Evolutionary conservation across 495 filamentous ascomycete genomes (phyloP).

Genomic region (Neurospora terricola): DNA sequence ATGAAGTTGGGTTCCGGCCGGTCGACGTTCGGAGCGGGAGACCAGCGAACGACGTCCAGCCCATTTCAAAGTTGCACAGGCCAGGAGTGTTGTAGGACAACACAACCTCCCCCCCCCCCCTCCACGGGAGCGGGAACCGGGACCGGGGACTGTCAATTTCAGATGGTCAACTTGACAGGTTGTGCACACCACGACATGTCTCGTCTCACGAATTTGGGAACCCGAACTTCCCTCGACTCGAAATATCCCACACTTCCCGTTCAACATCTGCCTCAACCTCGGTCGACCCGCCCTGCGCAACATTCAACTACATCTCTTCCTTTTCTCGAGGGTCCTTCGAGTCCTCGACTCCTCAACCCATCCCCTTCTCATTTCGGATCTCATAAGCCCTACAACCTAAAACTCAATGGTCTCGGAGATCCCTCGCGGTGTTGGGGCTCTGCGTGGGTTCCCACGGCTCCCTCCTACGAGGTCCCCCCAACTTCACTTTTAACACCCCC

Average conservation of each 20-base stretch:
- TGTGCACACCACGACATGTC: not conserved
- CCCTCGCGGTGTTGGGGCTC: not conserved
- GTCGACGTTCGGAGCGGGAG: not conserved
- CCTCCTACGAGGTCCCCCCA: not conserved
- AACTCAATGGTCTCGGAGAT: not conserved
- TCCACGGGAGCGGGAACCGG: not conserved
- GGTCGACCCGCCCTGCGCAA: not conserved
- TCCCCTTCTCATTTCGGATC: not conserved
- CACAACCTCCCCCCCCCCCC: not conserved
- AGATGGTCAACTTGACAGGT: not conserved
- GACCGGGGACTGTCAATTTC: not conserved
- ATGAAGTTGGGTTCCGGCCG: too few relatives aligned
- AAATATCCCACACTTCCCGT: not conserved
- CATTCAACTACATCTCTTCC: not conserved
- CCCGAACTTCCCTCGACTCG: not conserved
- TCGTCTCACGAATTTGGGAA: not conserved
- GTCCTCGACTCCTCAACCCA: not conserved
- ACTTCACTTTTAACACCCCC: not conserved
- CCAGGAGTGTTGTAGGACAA: not conserved
- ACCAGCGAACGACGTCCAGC: not conserved
- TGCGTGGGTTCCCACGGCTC: not conserved
- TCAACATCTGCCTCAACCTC: not conserved
- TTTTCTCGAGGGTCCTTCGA: not conserved
- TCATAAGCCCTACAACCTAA: not conserved
- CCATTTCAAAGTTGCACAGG: not conserved